Evolutionary conservation across 169 alveolate species (phyloP).

Genomic region (Perkinsus olseni): DNA sequence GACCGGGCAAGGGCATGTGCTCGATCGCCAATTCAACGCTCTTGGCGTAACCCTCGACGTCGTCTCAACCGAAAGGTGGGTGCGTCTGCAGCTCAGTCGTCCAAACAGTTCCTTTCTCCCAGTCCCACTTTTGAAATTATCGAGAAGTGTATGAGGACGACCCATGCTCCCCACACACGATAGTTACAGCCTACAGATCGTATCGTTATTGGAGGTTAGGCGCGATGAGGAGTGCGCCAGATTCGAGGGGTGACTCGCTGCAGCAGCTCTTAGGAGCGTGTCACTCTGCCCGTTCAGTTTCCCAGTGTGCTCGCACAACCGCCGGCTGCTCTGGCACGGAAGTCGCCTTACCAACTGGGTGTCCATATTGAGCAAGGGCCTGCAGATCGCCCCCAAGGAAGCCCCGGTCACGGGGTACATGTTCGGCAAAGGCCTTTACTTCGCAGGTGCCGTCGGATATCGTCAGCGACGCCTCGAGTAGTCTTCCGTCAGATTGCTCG

Average conservation of each 20-base stretch:
- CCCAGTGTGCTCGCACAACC: constrained; percentile 24
- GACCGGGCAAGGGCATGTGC: neutral
- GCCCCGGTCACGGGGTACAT: constrained; percentile 65
- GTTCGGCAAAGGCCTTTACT: constrained; percentile 69
- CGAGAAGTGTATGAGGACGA: neutral
- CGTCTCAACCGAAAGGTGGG: neutral
- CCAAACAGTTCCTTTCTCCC: neutral
- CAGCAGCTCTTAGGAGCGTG: neutral
- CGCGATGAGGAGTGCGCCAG: neutral
- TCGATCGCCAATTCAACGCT: neutral
- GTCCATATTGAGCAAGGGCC: constrained; percentile 59
- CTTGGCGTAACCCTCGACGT: neutral
- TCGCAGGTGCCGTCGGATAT: constrained; percentile 26
- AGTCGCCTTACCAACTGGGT: constrained; percentile 51
- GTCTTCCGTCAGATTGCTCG: constrained; percentile 26
- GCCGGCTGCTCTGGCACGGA: constrained; percentile 61
- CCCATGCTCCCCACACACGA: neutral
- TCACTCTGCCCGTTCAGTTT: neutral
- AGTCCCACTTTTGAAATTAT: neutral
- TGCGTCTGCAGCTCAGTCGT: neutral
- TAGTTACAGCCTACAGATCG: neutral
- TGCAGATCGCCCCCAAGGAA: constrained; percentile 68
- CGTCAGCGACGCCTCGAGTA: neutral
- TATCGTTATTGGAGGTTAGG: neutral
- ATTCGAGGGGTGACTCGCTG: neutral